Percentiles rank a stretch among this genome's conserved stretches.
These are phyloP conservation scores for Centrapalus pauciflorus DNA, from an alignment of 129 eudicot genomes.

Conservation along the genomic window DNA sequence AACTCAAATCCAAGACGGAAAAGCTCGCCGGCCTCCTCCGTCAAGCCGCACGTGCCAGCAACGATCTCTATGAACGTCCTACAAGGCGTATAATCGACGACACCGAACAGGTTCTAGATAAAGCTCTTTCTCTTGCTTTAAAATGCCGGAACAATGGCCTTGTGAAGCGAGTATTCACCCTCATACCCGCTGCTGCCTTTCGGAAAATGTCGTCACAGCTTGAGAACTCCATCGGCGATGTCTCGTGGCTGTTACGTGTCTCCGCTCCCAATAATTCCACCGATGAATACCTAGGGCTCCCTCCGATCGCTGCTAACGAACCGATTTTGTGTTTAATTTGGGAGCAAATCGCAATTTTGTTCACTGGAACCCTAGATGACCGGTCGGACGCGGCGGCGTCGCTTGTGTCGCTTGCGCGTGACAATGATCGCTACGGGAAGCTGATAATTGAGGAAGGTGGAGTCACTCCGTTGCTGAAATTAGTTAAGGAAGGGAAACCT, in stretches of 20 bases:
- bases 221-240: conserved; percentile 42
- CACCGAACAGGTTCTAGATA: conserved; percentile 37
- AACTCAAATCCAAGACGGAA: conserved; percentile 44
- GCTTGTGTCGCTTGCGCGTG: conserved; percentile 36
- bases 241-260: conserved; percentile 40
- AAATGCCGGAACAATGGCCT: conserved; percentile 38
- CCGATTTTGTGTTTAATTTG: conserved; percentile 39
- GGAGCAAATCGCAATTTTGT: conserved; percentile 38
- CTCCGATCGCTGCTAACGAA: conserved; percentile 46
- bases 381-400: conserved; percentile 47
- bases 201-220: conserved; percentile 36
- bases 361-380: conserved; percentile 29
- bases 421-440: conserved; percentile 44
- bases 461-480: conserved; percentile 39
- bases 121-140: conserved; percentile 23
- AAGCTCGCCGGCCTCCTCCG: conserved; percentile 43
- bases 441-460: conserved; percentile 49
- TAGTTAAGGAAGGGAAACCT: conserved; percentile 37
- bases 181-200: conserved; percentile 37
- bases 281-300: conserved; percentile 38
- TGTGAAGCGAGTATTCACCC: conserved; percentile 32
- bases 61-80: conserved; percentile 46
- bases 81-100: conserved; percentile 42
- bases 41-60: conserved; percentile 47
- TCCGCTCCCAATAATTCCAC: conserved; percentile 30